These are phyloP conservation scores for Lipomyces mesembrius DNA, from an alignment of 805 yeast species.

Conservation along the genomic window DNA sequence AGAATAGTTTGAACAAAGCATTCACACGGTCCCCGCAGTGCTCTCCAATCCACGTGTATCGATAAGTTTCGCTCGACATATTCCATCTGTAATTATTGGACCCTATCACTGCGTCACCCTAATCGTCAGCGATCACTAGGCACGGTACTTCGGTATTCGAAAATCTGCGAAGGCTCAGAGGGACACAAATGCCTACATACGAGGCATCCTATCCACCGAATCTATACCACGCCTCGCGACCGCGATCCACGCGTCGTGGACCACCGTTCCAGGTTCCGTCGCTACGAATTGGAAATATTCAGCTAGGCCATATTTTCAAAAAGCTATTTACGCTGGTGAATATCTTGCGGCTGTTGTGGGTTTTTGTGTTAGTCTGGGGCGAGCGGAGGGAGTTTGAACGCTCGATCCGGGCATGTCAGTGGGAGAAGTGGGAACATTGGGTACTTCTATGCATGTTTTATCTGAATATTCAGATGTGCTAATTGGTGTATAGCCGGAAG, in stretches of 20 bases:
- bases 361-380: slow-evolving; percentile 53
- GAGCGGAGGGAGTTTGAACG: slow-evolving; percentile 58
- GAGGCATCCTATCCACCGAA: slow-evolving; percentile 36
- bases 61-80: not conserved
- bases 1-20: not conserved
- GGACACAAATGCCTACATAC: slow-evolving; percentile 30
- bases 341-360: slow-evolving; percentile 49
- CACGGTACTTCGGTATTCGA: not conserved
- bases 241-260: slow-evolving; percentile 16
- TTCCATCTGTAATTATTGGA: not conserved
- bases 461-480: not conserved
- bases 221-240: slow-evolving; percentile 30
- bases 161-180: not conserved
- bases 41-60: no score
- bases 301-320: not conserved
- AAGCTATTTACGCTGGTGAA: slow-evolving; percentile 31
- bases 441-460: slow-evolving; percentile 5
- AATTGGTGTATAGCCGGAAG: slow-evolving; percentile 18
- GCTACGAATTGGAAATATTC: slow-evolving; percentile 4
- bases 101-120: not conserved
- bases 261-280: slow-evolving; percentile 7
- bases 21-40: no score
- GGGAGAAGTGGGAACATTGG: slow-evolving; percentile 75
- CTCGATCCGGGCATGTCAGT: slow-evolving; percentile 56
- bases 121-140: not conserved